Conservation (phyloP, 208 protist genomes). For the Leishmania braziliensis region DNA sequence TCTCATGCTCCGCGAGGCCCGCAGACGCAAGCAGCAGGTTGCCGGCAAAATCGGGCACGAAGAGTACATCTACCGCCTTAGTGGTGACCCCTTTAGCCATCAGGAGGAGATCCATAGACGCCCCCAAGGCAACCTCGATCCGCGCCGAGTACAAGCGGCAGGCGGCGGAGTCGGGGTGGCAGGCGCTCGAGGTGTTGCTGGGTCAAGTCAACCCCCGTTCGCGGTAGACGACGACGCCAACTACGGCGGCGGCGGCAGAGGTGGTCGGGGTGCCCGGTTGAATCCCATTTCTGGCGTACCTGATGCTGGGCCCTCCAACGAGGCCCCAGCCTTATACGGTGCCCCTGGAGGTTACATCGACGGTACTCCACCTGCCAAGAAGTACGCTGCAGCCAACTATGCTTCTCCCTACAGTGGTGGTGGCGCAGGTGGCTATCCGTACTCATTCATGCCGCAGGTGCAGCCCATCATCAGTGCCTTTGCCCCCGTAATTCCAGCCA, state of each 20-base stretch:
- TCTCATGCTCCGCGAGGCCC: slow-evolving; percentile 52
- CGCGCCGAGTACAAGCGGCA: slow-evolving; percentile 8
- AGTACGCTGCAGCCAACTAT: slow-evolving; percentile 11
- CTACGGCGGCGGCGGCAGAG: slow-evolving; percentile 18
- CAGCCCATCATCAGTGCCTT: slow-evolving; percentile 30
- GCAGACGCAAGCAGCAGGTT: slow-evolving; percentile 63
- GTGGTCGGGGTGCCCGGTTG: slow-evolving; percentile 9
- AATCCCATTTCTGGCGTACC: slow-evolving; percentile 16
- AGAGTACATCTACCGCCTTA: slow-evolving; percentile 73
- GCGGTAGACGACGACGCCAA: slow-evolving; percentile 27
- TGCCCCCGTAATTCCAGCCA: slow-evolving; percentile 27
- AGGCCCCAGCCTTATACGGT: not conserved
- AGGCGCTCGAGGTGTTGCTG: slow-evolving; percentile 1
- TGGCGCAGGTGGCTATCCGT: slow-evolving; percentile 5
- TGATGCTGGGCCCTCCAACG: slow-evolving; percentile 5
- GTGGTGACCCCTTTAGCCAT: slow-evolving; percentile 36
- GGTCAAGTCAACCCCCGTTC: slow-evolving; percentile 22
- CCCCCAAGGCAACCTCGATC: slow-evolving; percentile 36
- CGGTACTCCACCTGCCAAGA: not conserved
- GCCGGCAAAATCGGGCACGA: slow-evolving; percentile 86
- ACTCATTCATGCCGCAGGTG: slow-evolving; percentile 1
- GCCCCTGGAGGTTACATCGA: not conserved
- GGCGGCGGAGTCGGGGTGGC: slow-evolving; percentile 2
- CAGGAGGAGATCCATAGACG: slow-evolving; percentile 24
- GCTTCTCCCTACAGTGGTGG: slow-evolving; percentile 3